These are phyloP conservation scores for Cystobasidium onofrii DNA, from an alignment of 768 basidiomycete genomes.

Conservation along the genomic window DNA sequence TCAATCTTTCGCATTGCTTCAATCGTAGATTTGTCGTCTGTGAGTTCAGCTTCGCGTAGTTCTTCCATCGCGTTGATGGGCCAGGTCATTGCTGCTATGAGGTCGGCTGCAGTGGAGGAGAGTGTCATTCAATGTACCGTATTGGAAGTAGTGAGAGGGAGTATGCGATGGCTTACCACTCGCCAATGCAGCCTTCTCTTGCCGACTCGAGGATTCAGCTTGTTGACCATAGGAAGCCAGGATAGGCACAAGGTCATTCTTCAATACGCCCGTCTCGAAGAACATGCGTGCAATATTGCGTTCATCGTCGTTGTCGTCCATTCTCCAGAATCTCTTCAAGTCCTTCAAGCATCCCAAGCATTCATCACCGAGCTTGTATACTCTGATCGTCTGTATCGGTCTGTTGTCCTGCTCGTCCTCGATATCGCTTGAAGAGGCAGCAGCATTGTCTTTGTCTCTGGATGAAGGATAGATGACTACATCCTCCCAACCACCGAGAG, in stretches of 20 bases:
- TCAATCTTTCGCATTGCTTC: constrained; percentile 51
- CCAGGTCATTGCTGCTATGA: constrained; percentile 98
- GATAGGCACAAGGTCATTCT: constrained; percentile 80
- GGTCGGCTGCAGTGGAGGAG: too few relatives aligned
- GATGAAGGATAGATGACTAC: not conserved
- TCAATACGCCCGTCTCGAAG: constrained; percentile 73
- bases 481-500: constrained; percentile 14
- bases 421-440: not conserved
- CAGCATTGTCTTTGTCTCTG: not conserved
- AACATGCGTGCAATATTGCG: constrained; percentile 89
- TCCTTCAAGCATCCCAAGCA: constrained; percentile 70
- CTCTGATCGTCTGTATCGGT: constrained; percentile 4
- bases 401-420: constrained; percentile 24
- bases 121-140: too few relatives aligned
- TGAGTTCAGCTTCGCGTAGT: constrained; percentile 74
- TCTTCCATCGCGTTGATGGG: constrained; percentile 93
- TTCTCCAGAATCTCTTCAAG: constrained; percentile 87
- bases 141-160: not conserved
- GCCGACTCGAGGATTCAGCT: constrained; percentile 43
- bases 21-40: constrained; percentile 61
- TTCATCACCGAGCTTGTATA: constrained; percentile 35
- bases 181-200: constrained; percentile 72
- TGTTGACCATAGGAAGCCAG: constrained; percentile 66
- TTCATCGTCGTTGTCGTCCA: constrained; percentile 94
- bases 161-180: constrained; percentile 48